Evolutionary conservation across 2,329 filamentous ascomycete species (phyloP).

Genomic region (Neopestalotiopsis clavispora): DNA sequence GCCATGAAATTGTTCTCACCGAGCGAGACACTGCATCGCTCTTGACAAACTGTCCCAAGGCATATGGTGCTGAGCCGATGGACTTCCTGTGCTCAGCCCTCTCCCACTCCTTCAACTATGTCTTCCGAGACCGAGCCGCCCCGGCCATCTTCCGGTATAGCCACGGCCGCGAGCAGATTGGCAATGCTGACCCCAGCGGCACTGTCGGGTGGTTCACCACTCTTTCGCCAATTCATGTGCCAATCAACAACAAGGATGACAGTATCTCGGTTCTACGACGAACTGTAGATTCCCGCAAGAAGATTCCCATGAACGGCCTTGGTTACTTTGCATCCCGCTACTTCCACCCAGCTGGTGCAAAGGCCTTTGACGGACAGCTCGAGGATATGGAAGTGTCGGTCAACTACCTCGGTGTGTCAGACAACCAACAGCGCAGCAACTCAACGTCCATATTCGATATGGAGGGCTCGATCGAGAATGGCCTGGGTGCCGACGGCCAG

Average conservation of each 20-base stretch:
- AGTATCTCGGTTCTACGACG: slow-evolving; percentile 12
- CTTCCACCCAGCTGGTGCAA: slow-evolving; percentile 11
- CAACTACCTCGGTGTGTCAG: slow-evolving; percentile 17
- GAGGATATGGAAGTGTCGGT: slow-evolving; percentile 16
- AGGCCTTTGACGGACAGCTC: slow-evolving; percentile 10
- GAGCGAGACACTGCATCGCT: slow-evolving; percentile 35
- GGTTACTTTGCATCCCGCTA: slow-evolving; percentile 18
- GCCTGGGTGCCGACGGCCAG: slow-evolving; percentile 12
- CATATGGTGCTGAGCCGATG: slow-evolving; percentile 39
- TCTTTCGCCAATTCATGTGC: slow-evolving; percentile 37
- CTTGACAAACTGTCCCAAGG: slow-evolving; percentile 24
- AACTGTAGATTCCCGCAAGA: slow-evolving; percentile 15
- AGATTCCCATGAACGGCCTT: slow-evolving; percentile 17
- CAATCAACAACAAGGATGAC: slow-evolving; percentile 16
- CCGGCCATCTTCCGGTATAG: slow-evolving; percentile 45
- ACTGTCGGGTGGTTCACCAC: slow-evolving; percentile 53
- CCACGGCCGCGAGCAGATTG: slow-evolving; percentile 45
- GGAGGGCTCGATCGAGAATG: slow-evolving; percentile 16
- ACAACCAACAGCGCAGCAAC: slow-evolving; percentile 13
- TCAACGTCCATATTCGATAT: slow-evolving; percentile 17
- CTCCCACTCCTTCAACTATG: slow-evolving; percentile 32
- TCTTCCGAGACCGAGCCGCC: slow-evolving; percentile 37
- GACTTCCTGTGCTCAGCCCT: slow-evolving; percentile 44
- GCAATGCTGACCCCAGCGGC: slow-evolving; percentile 37
- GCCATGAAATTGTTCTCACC: slow-evolving; percentile 11